phyloP scores from a whole-genome alignment of 495 filamentous ascomycete species.

The Bathelium albidoporum region DNA sequence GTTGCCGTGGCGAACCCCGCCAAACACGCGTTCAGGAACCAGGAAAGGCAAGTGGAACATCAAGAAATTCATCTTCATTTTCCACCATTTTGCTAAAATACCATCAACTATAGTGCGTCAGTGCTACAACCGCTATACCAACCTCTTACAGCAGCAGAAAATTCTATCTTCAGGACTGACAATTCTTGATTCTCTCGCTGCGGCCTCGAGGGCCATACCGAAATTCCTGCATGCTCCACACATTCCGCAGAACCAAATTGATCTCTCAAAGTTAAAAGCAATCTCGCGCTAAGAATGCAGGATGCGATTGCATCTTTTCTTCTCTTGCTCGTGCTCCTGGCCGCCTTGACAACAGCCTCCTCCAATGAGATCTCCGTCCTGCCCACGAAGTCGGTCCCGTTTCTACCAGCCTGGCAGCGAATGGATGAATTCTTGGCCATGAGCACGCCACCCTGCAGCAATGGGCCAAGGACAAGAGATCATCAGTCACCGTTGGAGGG shows the following conservation, averaged over 20 bases:
- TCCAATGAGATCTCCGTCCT: background rate
- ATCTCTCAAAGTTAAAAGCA: background rate
- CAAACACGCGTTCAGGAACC: constrained; percentile 1
- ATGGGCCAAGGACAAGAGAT: background rate
- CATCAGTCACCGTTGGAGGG: background rate
- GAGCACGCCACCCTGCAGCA: background rate
- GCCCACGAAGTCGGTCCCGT: background rate
- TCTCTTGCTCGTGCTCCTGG: background rate
- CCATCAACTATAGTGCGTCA: background rate
- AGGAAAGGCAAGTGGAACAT: too few species aligned
- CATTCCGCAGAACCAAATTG: background rate
- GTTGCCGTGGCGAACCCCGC: constrained; percentile 2
- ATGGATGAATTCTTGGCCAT: background rate
- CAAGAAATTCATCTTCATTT: too few species aligned
- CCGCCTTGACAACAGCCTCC: background rate
- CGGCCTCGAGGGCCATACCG: background rate
- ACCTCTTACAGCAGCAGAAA: too few species aligned
- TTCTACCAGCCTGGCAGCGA: background rate
- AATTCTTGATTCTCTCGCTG: background rate
- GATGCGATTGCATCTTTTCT: background rate
- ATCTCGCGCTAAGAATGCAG: background rate
- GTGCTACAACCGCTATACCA: too few species aligned
- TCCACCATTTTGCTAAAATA: background rate
- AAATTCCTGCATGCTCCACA: background rate
- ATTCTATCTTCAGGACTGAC: background rate